Base-by-base conservation (phyloP, 306 rosid species). In the Trichosanthes truncata region DNA sequence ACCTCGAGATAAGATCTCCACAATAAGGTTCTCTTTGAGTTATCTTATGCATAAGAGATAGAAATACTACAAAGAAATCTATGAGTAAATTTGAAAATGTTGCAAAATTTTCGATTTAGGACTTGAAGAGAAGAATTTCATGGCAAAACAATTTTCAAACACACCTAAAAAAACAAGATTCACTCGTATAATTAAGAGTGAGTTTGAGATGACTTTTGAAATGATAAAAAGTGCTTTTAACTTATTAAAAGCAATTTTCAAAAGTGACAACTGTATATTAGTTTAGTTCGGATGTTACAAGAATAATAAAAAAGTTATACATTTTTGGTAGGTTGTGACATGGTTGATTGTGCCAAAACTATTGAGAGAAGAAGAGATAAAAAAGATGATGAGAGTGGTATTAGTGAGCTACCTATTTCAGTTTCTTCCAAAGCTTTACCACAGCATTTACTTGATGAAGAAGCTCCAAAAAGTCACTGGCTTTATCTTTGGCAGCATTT, bases 391-490 rank as follows among this genome's bases (percentile, higher is more conserved):
- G 98, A 92, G 90, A 25, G 82, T 88, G 82, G 78, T 95, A 80
- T 87, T 95, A 25, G 41, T 92, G 55, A 92, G 91, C 3, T 92
- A 91, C 69, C 60, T 95, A 84, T 89, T 95, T 86, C 97, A 95
- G 85, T 95, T 91, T 84, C 91, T 95, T 55, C 98, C 98, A 0
- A 95, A 92, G 82, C 97, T 92, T 61, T 95, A 95, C 87, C 98
- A 95, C 83, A 84, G 91, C 91, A 92, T 95, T 61, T 83, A 83
- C 79, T 84, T 92, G 90, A 95, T 95, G 97, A 92, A 89, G 83
- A 87, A 93, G 76, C 91, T 95, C 96, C 96, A 90, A 7, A 92
- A 95, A 79, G 98, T 95, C 82, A 95, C 98, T 25, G 98, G 98
- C 29, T 95, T 90, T 81, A 88, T 95, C 79, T 95, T 95, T 80